Evolutionary conservation across 768 basidiomycete species (phyloP).

Genomic region (Mrakia frigida): DNA sequence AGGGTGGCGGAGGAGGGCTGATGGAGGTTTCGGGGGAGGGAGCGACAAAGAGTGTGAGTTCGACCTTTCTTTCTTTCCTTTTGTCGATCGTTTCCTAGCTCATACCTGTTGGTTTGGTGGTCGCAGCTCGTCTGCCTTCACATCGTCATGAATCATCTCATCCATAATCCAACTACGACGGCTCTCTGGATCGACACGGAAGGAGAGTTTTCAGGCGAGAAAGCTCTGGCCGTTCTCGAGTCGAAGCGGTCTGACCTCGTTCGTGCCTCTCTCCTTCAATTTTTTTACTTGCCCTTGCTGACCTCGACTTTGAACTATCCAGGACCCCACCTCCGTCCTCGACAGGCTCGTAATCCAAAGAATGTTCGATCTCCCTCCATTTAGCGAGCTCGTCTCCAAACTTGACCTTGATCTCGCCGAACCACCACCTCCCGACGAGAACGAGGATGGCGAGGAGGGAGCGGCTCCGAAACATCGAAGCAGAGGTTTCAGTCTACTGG

Average conservation of each 20-base stretch:
- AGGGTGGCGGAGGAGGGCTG: neutral
- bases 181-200: conserved; percentile 12
- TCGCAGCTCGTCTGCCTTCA: neutral
- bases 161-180: neutral
- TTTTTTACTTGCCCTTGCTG: neutral
- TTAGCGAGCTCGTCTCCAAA: neutral
- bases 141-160: neutral
- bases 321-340: neutral
- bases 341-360: neutral
- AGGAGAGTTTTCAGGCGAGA: neutral
- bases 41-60: neutral
- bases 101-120: neutral
- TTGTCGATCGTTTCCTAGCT: neutral
- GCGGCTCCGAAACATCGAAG: neutral
- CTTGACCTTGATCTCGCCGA: conserved; percentile 1
- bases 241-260: neutral
- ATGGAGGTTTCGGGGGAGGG: conserved; percentile 8
- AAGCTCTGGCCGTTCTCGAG: neutral
- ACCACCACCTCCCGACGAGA: neutral
- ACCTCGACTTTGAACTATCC: neutral
- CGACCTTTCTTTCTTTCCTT: too few relatives aligned
- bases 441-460: neutral
- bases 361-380: neutral
- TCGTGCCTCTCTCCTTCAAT: neutral
- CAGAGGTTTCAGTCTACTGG: conserved; percentile 1